Evolutionary conservation across 768 basidiomycete genomes (phyloP), one percentile per base, ranked within the genome.

Genomic region (Russula griseocarnosa): DNA sequence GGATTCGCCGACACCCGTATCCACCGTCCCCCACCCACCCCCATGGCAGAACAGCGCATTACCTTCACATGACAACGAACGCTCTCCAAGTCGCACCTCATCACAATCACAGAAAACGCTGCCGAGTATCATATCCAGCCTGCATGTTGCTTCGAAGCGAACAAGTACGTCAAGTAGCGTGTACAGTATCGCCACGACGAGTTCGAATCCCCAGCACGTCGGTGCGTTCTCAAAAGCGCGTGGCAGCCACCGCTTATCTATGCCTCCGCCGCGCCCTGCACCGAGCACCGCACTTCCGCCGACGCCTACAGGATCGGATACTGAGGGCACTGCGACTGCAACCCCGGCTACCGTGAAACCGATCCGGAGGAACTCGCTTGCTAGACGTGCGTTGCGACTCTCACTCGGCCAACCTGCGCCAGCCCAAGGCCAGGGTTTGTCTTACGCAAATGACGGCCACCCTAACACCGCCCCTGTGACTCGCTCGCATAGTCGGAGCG

Each of bases 201-300:
- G 22, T 38, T 68, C 78, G 13, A 71, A 75, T n/a, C 75, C 78
- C 42, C 80, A 82, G 7, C 76, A 73, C 54, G 28, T 69, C 36
- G 40, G 67, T 40, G 40, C 55, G 13, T 67, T 69, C 51, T 69
- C 54, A 69, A 38, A 34, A 60, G 63, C 30, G 67, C 73, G 56
- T 77, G 5, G 67, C 78, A 34, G 40, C 11, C 80, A 86, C 69
- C 79, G 89, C 46, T 70, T 76, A 22, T 89, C 87, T 4, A 81
- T 88, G 72, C 88, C 89, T 3, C 90, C 89, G 20, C 87, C 84
- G 32, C 84, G 87, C 16, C 90, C 90, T 34, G 82, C 86, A 5
- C 88, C 90, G 0, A 86, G 81, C 30, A 80, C 81, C 55, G 86
- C 88, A 7, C 82, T 86, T 18, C 88, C 89, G 16, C 85, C 86